Conservation (phyloP, 306 rosid genomes). For the Vicia faba region DNA sequence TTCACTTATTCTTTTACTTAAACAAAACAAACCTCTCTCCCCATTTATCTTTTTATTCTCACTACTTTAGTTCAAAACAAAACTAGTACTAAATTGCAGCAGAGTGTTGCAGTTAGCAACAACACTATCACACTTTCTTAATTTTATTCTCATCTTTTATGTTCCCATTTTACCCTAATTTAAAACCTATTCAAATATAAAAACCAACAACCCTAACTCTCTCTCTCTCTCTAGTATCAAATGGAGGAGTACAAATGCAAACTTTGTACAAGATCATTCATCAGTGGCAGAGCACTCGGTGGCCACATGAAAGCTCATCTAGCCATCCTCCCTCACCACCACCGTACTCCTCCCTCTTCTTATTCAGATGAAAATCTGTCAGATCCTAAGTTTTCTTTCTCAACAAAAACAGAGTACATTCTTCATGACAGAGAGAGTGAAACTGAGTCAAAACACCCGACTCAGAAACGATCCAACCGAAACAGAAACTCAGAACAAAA, state of each 20-base stretch:
- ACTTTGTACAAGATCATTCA: conserved; percentile 64
- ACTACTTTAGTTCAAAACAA: neutral
- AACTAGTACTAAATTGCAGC: neutral
- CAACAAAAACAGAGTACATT: neutral
- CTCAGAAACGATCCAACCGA: neutral
- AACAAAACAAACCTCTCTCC: neutral
- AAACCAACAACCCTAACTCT: too few relatives aligned
- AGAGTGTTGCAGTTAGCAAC: neutral
- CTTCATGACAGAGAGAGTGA: neutral
- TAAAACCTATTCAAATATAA: too few relatives aligned
- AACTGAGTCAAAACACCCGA: neutral
- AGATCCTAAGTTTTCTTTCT: neutral
- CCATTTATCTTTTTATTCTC: neutral
- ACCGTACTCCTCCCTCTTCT: neutral
- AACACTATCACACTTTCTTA: neutral
- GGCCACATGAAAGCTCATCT: conserved; percentile 90
- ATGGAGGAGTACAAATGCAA: conserved; percentile 91
- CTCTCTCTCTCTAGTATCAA: conserved; percentile 17
- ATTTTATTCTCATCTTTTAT: neutral
- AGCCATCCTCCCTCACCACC: conserved; percentile 33
- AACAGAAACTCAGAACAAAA: neutral
- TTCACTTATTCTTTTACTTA: neutral
- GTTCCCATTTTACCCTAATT: too few relatives aligned
- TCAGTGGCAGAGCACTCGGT: conserved; percentile 79
- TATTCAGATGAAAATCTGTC: too few relatives aligned